Percentiles rank a stretch among this genome's conserved stretches.
Evolutionary conservation across 495 filamentous ascomycete genomes (phyloP).

Genomic region (Cladorrhinum samala): DNA sequence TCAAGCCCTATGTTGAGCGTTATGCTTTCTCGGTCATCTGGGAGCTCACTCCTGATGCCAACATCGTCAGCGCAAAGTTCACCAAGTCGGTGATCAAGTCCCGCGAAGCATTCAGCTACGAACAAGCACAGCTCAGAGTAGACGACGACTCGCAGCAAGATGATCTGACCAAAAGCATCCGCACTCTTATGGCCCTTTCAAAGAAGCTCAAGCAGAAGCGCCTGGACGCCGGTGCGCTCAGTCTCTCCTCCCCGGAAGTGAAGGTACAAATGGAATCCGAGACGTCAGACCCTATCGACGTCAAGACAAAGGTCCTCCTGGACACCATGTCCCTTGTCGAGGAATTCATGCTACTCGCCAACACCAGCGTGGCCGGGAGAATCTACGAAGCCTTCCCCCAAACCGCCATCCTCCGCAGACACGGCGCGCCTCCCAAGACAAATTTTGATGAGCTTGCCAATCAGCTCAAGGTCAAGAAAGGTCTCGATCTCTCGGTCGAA

Average conservation of each 20-base stretch:
- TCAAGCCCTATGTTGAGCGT: conserved; percentile 95
- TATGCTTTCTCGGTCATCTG: conserved; percentile 94
- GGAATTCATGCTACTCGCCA: conserved; percentile 98
- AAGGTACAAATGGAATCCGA: conserved; percentile 89
- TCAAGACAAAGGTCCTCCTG: conserved; percentile 89
- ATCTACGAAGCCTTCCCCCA: conserved; percentile 88
- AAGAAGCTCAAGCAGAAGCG: conserved; percentile 93
- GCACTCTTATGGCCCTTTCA: conserved; percentile 77
- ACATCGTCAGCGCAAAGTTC: conserved; percentile 75
- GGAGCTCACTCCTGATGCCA: conserved; percentile 81
- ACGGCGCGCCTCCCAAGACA: conserved; percentile 83
- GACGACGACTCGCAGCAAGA: conserved; percentile 82
- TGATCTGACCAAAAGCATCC: conserved; percentile 85
- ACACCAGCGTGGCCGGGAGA: conserved; percentile 83
- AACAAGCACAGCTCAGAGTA: conserved; percentile 87
- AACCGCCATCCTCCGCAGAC: conserved; percentile 86
- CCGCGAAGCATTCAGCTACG: conserved; percentile 96
- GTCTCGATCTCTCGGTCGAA: conserved; percentile 69
- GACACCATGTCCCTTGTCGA: conserved; percentile 97
- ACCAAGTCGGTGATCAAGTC: conserved; percentile 97
- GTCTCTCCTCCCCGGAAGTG: conserved; percentile 92
- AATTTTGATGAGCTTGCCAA: conserved; percentile 93
- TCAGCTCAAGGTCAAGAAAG: conserved; percentile 79
- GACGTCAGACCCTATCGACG: conserved; percentile 90
- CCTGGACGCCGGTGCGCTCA: conserved; percentile 91